These are phyloP conservation scores for Candida ascalaphidarum DNA, from an alignment of 805 yeast genomes.

Conservation along the genomic window DNA sequence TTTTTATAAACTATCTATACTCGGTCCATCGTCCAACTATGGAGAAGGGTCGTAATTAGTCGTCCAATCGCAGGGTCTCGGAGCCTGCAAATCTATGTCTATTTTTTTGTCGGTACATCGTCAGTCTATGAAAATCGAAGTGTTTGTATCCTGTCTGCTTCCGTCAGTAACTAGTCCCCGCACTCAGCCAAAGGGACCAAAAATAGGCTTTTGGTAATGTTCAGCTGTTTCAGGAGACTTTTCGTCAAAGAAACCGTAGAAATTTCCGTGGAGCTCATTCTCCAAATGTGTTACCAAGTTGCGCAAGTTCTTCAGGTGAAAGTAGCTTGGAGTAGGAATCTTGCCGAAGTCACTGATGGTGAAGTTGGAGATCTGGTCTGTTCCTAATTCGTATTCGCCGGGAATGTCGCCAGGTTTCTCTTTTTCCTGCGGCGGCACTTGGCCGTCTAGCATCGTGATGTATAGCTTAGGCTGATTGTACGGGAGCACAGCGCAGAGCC, in stretches of 20 bases:
- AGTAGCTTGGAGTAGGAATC: conserved; percentile 36
- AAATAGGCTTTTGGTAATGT: no score
- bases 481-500: conserved; percentile 41
- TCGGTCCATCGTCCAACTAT: no score
- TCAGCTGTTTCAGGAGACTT: no score
- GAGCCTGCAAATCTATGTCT: no score
- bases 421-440: neutral
- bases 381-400: conserved; percentile 27
- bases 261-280: conserved; percentile 31
- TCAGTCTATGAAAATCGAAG: no score
- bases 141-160: no score
- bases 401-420: conserved; percentile 16
- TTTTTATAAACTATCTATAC: no score
- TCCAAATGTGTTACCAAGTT: conserved; percentile 39
- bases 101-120: no score
- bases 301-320: conserved; percentile 42
- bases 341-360: conserved; percentile 34
- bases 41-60: no score
- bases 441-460: conserved; percentile 4
- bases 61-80: no score
- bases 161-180: no score
- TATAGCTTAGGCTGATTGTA: conserved; percentile 27
- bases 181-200: no score
- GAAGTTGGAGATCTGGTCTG: conserved; percentile 34
- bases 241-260: conserved; percentile 28